Evolutionary conservation across 768 basidiomycete species (phyloP), one percentile per base, ranked within the genome.

Genomic region (Hortiboletus flavorubellus): DNA sequence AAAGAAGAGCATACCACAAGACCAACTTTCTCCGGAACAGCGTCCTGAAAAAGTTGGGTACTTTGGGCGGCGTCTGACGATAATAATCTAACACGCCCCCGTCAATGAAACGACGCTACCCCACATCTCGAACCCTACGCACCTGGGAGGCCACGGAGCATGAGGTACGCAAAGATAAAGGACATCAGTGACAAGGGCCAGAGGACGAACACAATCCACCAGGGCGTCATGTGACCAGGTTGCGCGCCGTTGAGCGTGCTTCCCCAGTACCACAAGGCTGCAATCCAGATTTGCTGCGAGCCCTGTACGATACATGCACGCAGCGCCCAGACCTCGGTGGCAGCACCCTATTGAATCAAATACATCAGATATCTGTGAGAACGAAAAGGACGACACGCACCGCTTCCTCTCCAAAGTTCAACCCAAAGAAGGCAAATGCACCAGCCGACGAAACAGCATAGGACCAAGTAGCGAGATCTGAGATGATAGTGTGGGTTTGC

Each of bases 371-470:
- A 51, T 29, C 44, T 26, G 31, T n/a, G 45, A 21, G n/a, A 9
- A n/a, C 33, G 26, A 15, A 45, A 34, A 34, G 11, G 21, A n/a
- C 8, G 39, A 75, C 79, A 47, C 65, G 0, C 71, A 89, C 89
- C 16, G 93, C 94, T 79, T 96, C 94, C 76, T 97, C 94, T 70
- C 94, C 94, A 69, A 97, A 97, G 72, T 97, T 97, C 58, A 95
- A 80, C 65, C 93, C 94, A 65, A 97, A 97, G 81, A 93, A 95
- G 46, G 85, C 75, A 79, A 96, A 97, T 11, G 91, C 87, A 31
- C 91, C 94, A 12, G 93, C 87, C n/a, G 94, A 96, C 18, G 89
- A 93, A 47, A 92, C 71, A 31, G 93, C 94, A 73, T 97, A 97
- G 43, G 77, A 83, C 93, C 93, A 96, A 1, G 91, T 93, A 11